phyloP scores from a whole-genome alignment of 257 asterid genomes.

The Solanum appendiculatum region DNA sequence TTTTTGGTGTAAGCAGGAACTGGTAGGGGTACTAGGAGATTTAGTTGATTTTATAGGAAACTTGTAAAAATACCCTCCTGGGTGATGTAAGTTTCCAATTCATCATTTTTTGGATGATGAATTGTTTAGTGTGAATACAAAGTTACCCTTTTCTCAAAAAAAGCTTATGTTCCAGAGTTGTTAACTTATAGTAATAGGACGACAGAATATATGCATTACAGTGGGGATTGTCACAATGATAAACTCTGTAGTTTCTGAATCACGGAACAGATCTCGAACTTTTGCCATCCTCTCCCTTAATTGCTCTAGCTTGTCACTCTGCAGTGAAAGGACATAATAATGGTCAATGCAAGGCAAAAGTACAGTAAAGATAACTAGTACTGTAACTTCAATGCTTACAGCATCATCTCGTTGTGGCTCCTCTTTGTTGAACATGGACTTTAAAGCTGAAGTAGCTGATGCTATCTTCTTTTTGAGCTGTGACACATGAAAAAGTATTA shows the following conservation, averaged over 20 bases:
- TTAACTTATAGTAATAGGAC: background rate
- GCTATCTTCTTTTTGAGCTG: conserved; percentile 64
- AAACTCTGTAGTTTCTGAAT: conserved; percentile 56
- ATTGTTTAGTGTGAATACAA: no score
- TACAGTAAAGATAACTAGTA: background rate
- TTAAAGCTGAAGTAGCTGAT: conserved; percentile 61
- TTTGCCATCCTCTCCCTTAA: conserved; percentile 55
- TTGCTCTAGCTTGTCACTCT: conserved; percentile 54
- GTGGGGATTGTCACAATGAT: conserved; percentile 74
- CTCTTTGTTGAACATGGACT: conserved; percentile 47
- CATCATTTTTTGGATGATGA: no score
- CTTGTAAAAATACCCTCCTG: no score
- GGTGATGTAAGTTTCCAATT: no score
- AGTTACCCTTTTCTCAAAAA: no score
- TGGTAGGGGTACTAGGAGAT: no score
- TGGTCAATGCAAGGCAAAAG: background rate
- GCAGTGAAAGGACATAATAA: background rate
- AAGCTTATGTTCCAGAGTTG: background rate
- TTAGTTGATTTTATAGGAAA: no score
- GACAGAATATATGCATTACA: conserved; percentile 20
- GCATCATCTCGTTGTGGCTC: conserved; percentile 33
- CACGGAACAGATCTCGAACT: conserved; percentile 68
- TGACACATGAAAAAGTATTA: background rate
- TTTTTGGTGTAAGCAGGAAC: no score
- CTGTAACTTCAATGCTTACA: conserved; percentile 21